Evolutionary conservation across 768 basidiomycete genomes (phyloP), one percentile per base, ranked within the genome.

Genomic region (Pleurotus tuoliensis): DNA sequence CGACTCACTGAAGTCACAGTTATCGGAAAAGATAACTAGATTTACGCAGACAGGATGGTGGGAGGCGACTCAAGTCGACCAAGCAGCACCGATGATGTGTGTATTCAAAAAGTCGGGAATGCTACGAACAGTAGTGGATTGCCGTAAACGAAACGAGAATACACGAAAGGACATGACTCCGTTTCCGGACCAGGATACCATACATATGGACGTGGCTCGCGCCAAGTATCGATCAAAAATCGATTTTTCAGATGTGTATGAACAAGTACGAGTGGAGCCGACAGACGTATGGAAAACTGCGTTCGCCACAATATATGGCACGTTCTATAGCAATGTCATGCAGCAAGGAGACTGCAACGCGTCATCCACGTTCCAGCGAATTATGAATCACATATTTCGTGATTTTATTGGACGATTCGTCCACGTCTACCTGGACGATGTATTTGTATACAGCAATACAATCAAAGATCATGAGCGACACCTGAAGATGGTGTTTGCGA

Each of bases 351-450:
- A 81, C 53, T 76, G 74, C 46, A 80, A 82, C 58, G 72, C 73
- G 0, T 76, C 74, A 0, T 64, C 75, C 0, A 82, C 77, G 0
- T 82, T 78, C 54, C 80, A 82, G 54, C 41, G 68, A 0, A 58
- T 81, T 0, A 78, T 80, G 72, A 77, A 67, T 0, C 30, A 56
- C 3, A 67, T 79, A 16, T 77, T 82, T 46, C 57, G 66, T 2
- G 67, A 75, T 1, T 48, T 61, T 15, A 71, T 81, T 3, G 74
- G 76, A 0, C n/a, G 43, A 7, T 78, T 74, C 54, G 34, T 79
- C 7, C 71, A 79, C 45, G 67, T 74, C 3, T 80, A 79, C 54
- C 60, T 80, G 0, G 76, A 81, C 56, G 73, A 80, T 5, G 24
- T 25, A 25, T 25, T 25, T 25, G 24, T 25, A 25, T 25, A 25